phyloP scores from a whole-genome alignment of 2,329 filamentous ascomycete species.

The Orbilia quercus region DNA sequence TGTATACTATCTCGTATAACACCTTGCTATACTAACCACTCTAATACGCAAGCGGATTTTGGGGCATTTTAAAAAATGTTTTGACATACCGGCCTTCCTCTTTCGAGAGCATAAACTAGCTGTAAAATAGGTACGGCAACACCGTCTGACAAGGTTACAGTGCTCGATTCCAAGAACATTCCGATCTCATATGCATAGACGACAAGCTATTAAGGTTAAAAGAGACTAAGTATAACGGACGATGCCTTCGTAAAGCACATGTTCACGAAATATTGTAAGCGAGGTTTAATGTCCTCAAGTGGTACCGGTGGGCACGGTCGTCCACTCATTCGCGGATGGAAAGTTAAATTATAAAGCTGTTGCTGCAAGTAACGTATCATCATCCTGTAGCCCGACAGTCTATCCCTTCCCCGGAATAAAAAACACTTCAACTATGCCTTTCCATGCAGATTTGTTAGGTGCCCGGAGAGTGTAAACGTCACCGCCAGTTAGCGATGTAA shows the following conservation, averaged over 20 bases:
- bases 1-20: too few species aligned
- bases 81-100: conserved; percentile 32
- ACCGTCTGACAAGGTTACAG: conserved; percentile 42
- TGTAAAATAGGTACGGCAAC: conserved; percentile 12
- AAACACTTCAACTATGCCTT: not conserved
- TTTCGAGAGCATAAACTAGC: conserved; percentile 10
- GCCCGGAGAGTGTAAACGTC: conserved; percentile 21
- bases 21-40: too few species aligned
- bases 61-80: too few species aligned
- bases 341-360: too few species aligned
- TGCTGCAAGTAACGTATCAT: conserved; percentile 11
- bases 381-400: not conserved
- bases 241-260: not conserved
- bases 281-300: conserved; percentile 1
- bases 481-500: conserved; percentile 27
- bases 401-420: conserved; percentile 1
- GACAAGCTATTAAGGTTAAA: not conserved
- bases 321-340: too few species aligned
- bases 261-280: conserved; percentile 1
- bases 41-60: too few species aligned
- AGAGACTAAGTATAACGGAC: not conserved
- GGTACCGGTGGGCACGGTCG: not conserved
- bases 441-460: conserved; percentile 16
- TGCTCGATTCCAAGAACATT: conserved; percentile 6
- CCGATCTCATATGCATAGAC: not conserved